Evolutionary conservation across 169 alveolate species (phyloP), one percentile per base, ranked within the genome.

Genomic region (Cryptosporidium andersoni): DNA sequence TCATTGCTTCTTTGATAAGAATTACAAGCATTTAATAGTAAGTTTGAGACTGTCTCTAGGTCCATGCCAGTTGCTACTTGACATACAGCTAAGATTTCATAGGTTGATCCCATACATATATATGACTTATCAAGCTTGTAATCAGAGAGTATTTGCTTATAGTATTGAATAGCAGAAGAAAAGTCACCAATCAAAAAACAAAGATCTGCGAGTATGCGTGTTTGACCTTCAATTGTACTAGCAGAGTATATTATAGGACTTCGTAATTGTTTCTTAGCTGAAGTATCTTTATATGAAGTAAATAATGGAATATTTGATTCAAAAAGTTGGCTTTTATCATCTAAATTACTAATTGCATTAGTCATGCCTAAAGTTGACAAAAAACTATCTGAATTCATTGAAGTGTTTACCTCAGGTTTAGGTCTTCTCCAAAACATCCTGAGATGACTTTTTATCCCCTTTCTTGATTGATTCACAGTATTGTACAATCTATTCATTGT

Each of bases 351-450:
- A 12, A 74, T 58, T 40, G 67, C 51, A 25, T 66, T 47, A 4
- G 74, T 68, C 55, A 74, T 68, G 40, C 85, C 85, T 16, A 74
- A 49, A 16, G 68, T 74, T 3, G 85, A 74, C 7, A 74, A 63
- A 4, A 74, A 63, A 34, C 85, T 63, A 2, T 74, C 85, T 7
- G 85, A 74, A 37, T 12, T 74, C 42, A 51, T 3, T 12, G 80
- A 64, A 47, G 14, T 47, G 49, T 3, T 42, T 1, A 49, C 25
- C 11, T 74, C 85, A 16, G 45, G 55, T 74, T 68, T 74, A n/a
- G 85, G 85, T 43, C 67, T 74, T 58, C 85, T 74, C 85, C 85
- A 74, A n/a, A 74, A 45, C 16, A 74, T 74, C 25, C 85, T 40
- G 4, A 74, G 49, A 39, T 74, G 85, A 25, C 60, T 74, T 58